Evolutionary conservation across 768 basidiomycete species (phyloP).

Genomic region (Lanmaoa rubissima): DNA sequence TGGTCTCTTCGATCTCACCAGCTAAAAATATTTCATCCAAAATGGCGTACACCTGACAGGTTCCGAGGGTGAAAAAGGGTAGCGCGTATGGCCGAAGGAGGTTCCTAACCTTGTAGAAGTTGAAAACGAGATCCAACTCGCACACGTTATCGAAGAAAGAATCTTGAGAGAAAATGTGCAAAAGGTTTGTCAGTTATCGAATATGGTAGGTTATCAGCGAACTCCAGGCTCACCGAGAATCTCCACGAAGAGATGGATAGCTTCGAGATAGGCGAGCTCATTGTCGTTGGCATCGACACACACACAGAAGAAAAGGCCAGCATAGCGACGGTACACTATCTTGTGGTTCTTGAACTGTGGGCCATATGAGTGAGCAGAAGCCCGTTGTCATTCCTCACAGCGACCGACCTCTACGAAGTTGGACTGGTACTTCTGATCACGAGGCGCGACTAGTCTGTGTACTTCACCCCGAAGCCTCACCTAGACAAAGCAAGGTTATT

Average conservation of each 20-base stretch:
- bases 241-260: slow-evolving; percentile 97
- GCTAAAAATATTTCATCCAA: slow-evolving; percentile 98
- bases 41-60: slow-evolving; percentile 86
- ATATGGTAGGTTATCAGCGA: background rate
- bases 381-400: background rate
- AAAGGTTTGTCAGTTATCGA: background rate
- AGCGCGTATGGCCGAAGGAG: background rate
- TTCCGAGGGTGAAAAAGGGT: background rate
- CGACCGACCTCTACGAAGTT: slow-evolving; percentile 95
- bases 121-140: slow-evolving; percentile 96
- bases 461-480: slow-evolving; percentile 95
- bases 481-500: slow-evolving; percentile 37
- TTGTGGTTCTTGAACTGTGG: slow-evolving; percentile 95
- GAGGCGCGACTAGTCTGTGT: slow-evolving; percentile 90
- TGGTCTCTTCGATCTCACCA: slow-evolving; percentile 97
- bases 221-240: slow-evolving; percentile 69
- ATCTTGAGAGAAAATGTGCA: slow-evolving; percentile 47
- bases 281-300: slow-evolving; percentile 99
- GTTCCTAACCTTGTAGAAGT: slow-evolving; percentile 85
- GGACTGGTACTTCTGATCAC: slow-evolving; percentile 98
- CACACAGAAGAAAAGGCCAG: slow-evolving; percentile 96
- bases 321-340: slow-evolving; percentile 94
- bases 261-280: slow-evolving; percentile 94
- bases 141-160: slow-evolving; percentile 99
- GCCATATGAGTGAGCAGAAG: slow-evolving; percentile 6